Percentiles rank a stretch among this genome's conserved stretches.
Conservation (phyloP, 768 basidiomycete genomes). For the Pleurotus sapidus region DNA sequence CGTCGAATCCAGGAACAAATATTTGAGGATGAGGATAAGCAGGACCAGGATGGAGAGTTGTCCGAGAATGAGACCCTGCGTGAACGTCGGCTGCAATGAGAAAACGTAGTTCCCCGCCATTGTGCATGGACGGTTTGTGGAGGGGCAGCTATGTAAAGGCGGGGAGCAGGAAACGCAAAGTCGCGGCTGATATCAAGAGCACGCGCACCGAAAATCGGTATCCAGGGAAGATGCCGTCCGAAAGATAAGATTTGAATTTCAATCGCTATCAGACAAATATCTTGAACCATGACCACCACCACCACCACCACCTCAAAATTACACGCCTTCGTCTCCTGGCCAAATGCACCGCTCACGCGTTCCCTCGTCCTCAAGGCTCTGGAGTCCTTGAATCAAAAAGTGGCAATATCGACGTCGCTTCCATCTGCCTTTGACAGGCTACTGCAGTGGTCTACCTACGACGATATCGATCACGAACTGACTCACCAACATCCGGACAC, state of each 20-base stretch:
- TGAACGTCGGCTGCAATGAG: slow-evolving; percentile 85
- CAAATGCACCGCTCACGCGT: slow-evolving; percentile 44
- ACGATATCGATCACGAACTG: slow-evolving; percentile 76
- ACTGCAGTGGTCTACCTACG: slow-evolving; percentile 88
- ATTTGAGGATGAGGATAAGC: slow-evolving; percentile 81
- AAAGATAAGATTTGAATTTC: neutral
- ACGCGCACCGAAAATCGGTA: slow-evolving; percentile 2
- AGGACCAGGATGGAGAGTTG: slow-evolving; percentile 85
- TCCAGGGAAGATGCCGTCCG: neutral
- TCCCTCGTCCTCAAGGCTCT: slow-evolving; percentile 43
- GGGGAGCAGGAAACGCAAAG: neutral
- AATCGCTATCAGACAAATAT: slow-evolving; percentile 4
- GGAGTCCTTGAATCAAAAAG: slow-evolving; percentile 17
- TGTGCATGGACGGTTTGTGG: neutral
- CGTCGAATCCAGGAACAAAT: slow-evolving; percentile 88
- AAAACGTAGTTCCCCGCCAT: slow-evolving; percentile 63
- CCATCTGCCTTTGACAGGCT: slow-evolving; percentile 21
- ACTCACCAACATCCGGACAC: slow-evolving; percentile 46
- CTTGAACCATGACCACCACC: neutral
- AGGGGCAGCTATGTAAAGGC: neutral
- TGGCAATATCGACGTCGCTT: slow-evolving; percentile 17
- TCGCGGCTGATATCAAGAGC: neutral
- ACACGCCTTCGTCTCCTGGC: slow-evolving; percentile 40
- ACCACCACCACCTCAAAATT: neutral
- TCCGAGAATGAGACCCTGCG: slow-evolving; percentile 90